Evolutionary conservation across 2,329 filamentous ascomycete genomes (phyloP).

Genomic region (Zymoseptoria tritici): DNA sequence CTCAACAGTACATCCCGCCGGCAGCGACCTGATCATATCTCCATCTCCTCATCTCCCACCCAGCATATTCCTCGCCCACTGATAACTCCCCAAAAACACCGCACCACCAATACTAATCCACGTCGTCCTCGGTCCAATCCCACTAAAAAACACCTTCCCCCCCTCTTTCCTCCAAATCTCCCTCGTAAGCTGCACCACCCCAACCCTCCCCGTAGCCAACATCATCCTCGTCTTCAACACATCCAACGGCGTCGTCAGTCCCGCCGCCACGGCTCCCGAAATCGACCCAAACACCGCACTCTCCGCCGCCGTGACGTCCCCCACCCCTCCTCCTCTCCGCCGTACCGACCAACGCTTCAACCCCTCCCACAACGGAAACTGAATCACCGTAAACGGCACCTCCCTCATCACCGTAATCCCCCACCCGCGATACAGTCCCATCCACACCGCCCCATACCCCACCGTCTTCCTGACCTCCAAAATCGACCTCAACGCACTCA

Average conservation of each 20-base stretch:
- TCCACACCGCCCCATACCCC: conserved; percentile 55
- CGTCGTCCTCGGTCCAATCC: conserved; percentile 72
- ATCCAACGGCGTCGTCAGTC: conserved; percentile 83
- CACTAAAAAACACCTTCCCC: conserved; percentile 63
- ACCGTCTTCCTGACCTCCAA: conserved; percentile 35
- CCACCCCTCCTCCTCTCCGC: conserved; percentile 29
- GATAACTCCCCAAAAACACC: conserved; percentile 89
- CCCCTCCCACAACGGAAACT: conserved; percentile 94
- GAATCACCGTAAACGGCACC: conserved; percentile 93
- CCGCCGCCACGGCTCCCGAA: conserved; percentile 78
- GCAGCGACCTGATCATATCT: background rate
- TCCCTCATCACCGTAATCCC: conserved; percentile 88
- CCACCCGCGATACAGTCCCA: conserved; percentile 86
- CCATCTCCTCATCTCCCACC: conserved; percentile 34
- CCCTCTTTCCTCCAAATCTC: conserved; percentile 60
- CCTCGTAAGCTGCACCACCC: conserved; percentile 52
- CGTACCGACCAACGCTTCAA: conserved; percentile 66
- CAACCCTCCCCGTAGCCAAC: conserved; percentile 65
- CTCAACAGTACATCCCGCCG: background rate
- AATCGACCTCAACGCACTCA: conserved; percentile 63
- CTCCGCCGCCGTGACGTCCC: conserved; percentile 61
- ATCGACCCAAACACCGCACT: conserved; percentile 79
- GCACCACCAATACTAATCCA: conserved; percentile 95
- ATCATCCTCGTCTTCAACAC: conserved; percentile 96
- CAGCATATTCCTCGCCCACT: conserved; percentile 74